Evolutionary conservation across 73 alveolate species (phyloP), one percentile per base, ranked within the genome.

Genomic region (Paramecium primaurelia): DNA sequence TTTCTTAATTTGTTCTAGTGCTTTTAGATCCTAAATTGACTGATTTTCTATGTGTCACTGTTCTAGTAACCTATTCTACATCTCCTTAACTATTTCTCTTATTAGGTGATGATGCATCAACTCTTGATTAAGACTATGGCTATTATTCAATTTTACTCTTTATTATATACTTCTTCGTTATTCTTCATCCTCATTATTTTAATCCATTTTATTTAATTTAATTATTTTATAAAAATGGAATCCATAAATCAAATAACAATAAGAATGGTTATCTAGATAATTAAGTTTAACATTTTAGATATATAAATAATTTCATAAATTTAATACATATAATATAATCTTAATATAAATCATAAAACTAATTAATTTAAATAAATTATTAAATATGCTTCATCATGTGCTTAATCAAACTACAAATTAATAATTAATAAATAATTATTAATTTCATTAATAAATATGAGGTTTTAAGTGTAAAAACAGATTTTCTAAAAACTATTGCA

Each of bases 351-450:
- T 22, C 25, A 22, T 22, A 22, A 22, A 22, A 22, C 25, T 22
- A 22, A 22, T 22, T 22, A 22, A 22, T 22, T 22, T 22, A 22
- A 22, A 22, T 22, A 22, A 22, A 22, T 22, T 22, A 22, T 22
- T 22, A 22, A 22, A 22, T 22, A 22, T 80, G 58, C 90, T 77
- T 88, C 86, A 83, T 92, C 95, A 64, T 92, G 10, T 6, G 45
- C 45, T 4, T 38, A 38, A 2, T 38, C 45, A 38, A 38, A 38
- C 45, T 38, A 38, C 45, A 6, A 38, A 1, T 38, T 38, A 38
- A 38, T 38, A 38, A 38, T 38, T 38, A 38, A 38, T 38, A 38
- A 38, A 4, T 38, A 38, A 38, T 38, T 6, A 9, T 38, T 8
- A 38, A 9, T 38, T 38, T 38, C 8, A 1, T 4, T 6, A 38